phyloP scores from a whole-genome alignment of 192 early-diverging fungal species.

The Podila verticillata region DNA sequence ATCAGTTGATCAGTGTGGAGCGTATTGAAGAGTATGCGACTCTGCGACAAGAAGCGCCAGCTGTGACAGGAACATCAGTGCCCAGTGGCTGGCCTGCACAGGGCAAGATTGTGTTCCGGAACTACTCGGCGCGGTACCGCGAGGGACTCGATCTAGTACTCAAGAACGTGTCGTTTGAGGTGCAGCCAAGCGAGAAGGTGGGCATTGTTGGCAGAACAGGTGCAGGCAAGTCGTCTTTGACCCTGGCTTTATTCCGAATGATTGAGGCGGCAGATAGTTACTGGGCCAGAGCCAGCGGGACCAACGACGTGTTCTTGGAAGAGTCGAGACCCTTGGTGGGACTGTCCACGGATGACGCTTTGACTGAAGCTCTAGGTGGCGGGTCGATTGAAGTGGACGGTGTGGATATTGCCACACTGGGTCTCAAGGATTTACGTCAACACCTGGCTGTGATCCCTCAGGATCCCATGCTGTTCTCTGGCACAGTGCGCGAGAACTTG shows the following conservation, averaged over 20 bases:
- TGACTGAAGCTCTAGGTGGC: conserved; percentile 6
- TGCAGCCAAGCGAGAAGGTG: conserved; percentile 65
- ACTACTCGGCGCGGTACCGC: conserved; percentile 85
- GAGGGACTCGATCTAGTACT: conserved; percentile 82
- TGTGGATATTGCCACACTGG: conserved; percentile 76
- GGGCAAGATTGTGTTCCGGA: conserved; percentile 75
- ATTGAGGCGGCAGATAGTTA: conserved; percentile 55
- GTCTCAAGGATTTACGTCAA: conserved; percentile 72
- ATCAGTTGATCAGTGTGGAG: conserved; percentile 50
- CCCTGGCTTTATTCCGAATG: conserved; percentile 58
- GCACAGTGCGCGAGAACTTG: conserved; percentile 64
- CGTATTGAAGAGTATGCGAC: conserved; percentile 81
- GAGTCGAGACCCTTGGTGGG: neutral
- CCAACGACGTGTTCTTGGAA: neutral
- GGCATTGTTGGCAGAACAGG: conserved; percentile 75
- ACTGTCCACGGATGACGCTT: neutral
- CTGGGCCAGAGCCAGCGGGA: conserved; percentile 27
- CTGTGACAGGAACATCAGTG: conserved; percentile 57
- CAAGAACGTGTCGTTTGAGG: conserved; percentile 64
- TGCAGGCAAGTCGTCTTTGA: conserved; percentile 61
- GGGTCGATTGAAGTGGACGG: conserved; percentile 80
- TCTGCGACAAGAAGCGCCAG: conserved; percentile 81
- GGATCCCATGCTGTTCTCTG: conserved; percentile 74
- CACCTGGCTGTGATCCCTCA: conserved; percentile 81
- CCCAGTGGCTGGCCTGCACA: conserved; percentile 61